Evolutionary conservation across 1,284 basidiomycete genomes (phyloP).

Genomic region (Ganoderma lingzhi): DNA sequence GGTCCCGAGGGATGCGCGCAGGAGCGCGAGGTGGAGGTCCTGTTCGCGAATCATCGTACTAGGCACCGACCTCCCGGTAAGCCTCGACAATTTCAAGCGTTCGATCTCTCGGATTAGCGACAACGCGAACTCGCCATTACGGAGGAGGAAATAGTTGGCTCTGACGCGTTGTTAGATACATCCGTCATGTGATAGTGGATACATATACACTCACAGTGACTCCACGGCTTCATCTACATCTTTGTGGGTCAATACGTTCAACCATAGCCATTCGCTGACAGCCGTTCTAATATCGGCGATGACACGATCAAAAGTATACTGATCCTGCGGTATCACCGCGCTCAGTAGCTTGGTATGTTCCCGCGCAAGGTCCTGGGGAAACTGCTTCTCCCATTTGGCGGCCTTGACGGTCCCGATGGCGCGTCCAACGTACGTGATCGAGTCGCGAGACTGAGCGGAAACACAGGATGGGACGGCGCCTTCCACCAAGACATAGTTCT

Average conservation of each 20-base stretch:
- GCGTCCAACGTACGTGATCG: slow-evolving; percentile 87
- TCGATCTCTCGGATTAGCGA: slow-evolving; percentile 86
- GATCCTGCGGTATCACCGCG: slow-evolving; percentile 74
- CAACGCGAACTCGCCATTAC: slow-evolving; percentile 87
- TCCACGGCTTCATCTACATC: slow-evolving; percentile 84
- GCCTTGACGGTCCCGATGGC: slow-evolving; percentile 86
- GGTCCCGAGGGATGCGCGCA: slow-evolving; percentile 86
- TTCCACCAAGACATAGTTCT: slow-evolving; percentile 60
- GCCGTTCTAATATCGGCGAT: slow-evolving; percentile 76
- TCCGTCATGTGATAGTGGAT: background rate
- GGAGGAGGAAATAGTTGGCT: slow-evolving; percentile 86
- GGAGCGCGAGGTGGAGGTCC: slow-evolving; percentile 83
- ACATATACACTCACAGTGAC: slow-evolving; percentile 60
- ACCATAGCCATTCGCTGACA: slow-evolving; percentile 91
- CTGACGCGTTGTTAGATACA: slow-evolving; percentile 44
- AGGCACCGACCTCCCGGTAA: slow-evolving; percentile 70
- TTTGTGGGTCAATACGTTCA: slow-evolving; percentile 84
- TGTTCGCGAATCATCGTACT: slow-evolving; percentile 86
- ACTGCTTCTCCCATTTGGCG: slow-evolving; percentile 80
- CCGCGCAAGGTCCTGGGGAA: slow-evolving; percentile 70
- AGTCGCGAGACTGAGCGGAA: slow-evolving; percentile 74
- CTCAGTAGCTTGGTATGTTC: slow-evolving; percentile 73
- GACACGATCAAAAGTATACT: slow-evolving; percentile 77
- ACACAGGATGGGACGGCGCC: slow-evolving; percentile 81
- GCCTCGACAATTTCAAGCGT: slow-evolving; percentile 76